Evolutionary conservation across 768 basidiomycete genomes (phyloP).

Genomic region (Tricholoma sp.): DNA sequence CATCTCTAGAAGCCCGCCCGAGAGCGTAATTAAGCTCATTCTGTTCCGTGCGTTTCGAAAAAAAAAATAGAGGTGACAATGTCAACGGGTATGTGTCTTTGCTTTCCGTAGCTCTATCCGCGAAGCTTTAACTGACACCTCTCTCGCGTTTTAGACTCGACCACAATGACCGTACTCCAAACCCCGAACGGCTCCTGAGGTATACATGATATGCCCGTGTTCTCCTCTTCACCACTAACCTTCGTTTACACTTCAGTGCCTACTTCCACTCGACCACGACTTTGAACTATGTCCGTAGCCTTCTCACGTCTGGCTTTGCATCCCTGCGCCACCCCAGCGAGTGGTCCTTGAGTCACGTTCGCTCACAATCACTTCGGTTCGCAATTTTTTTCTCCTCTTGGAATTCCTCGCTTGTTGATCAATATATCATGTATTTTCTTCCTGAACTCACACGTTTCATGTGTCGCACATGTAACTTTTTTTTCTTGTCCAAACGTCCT

Average conservation of each 20-base stretch:
- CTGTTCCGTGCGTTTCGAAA: neutral
- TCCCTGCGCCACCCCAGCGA: constrained; percentile 33
- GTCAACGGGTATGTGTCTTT: constrained; percentile 70
- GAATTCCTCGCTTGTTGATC: neutral
- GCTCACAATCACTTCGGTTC: constrained; percentile 70
- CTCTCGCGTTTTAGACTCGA: constrained; percentile 43
- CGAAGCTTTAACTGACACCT: constrained; percentile 10
- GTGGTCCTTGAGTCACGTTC: constrained; percentile 92
- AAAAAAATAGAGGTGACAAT: constrained; percentile 76
- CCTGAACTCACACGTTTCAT: neutral
- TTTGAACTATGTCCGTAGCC: constrained; percentile 84
- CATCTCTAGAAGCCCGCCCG: neutral
- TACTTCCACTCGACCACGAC: constrained; percentile 97
- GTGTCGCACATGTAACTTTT: too few relatives aligned
- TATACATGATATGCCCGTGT: constrained; percentile 17
- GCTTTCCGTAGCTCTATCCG: constrained; percentile 2
- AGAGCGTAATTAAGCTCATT: neutral
- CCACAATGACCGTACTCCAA: constrained; percentile 75
- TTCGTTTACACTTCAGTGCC: constrained; percentile 38
- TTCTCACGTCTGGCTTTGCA: constrained; percentile 45
- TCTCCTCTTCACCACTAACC: neutral
- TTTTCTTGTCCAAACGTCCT: neutral
- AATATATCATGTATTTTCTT: neutral
- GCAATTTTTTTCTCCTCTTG: constrained; percentile 11
- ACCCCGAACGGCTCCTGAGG: constrained; percentile 88